phyloP scores from a whole-genome alignment of 2,329 filamentous ascomycete species.

The Mycosphaerella sp. region DNA sequence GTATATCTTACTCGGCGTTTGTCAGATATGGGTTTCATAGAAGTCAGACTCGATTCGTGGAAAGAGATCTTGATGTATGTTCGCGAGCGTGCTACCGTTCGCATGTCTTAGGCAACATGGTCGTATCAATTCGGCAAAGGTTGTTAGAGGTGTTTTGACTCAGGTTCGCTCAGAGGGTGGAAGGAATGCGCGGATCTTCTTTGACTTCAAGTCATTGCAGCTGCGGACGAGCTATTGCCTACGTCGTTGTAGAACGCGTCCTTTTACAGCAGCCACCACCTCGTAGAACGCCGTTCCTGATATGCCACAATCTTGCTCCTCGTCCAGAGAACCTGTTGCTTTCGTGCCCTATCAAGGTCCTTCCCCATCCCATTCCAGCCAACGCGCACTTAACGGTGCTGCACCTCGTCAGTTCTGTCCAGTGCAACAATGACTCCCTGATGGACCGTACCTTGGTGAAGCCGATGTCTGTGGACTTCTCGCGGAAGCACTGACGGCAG shows the following conservation, averaged over 20 bases:
- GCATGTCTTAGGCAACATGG: background rate
- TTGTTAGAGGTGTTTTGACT: background rate
- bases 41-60: too few relatives aligned
- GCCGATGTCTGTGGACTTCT: slow-evolving; percentile 62
- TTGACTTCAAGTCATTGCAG: slow-evolving; percentile 5
- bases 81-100: background rate
- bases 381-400: slow-evolving; percentile 33
- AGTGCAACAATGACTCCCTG: background rate
- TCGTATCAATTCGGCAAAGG: background rate
- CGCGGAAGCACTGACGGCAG: slow-evolving; percentile 66
- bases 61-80: background rate
- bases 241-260: slow-evolving; percentile 8
- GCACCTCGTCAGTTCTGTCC: slow-evolving; percentile 11
- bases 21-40: too few relatives aligned
- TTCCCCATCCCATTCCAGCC: slow-evolving; percentile 10
- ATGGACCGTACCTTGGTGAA: slow-evolving; percentile 56
- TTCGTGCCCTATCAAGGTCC: slow-evolving; percentile 9
- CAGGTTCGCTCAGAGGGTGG: background rate
- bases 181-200: background rate
- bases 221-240: slow-evolving; percentile 15
- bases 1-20: too few relatives aligned
- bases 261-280: slow-evolving; percentile 13
- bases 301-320: slow-evolving; percentile 17
- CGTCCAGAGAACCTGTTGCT: slow-evolving; percentile 5
- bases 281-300: slow-evolving; percentile 22